Percentiles rank a stretch among this genome's conserved stretches.
These are phyloP conservation scores for Turnera subulata DNA, from an alignment of 345 rosid species.

Conservation along the genomic window DNA sequence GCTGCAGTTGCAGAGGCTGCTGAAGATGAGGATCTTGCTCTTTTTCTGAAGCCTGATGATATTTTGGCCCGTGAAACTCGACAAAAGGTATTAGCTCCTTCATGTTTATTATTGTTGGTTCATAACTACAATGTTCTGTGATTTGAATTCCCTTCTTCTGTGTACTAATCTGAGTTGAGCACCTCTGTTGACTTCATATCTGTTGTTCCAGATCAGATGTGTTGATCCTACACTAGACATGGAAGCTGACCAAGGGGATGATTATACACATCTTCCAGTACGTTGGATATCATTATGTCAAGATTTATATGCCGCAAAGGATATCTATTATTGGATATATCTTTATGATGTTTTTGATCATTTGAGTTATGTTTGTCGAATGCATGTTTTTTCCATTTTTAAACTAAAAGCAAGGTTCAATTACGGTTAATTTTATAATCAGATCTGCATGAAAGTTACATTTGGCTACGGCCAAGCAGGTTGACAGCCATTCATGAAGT, in stretches of 20 bases:
- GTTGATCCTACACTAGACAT: constrained; percentile 95
- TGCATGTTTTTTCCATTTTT: no score
- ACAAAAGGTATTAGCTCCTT: constrained; percentile 52
- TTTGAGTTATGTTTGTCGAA: neutral
- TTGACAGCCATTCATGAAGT: no score
- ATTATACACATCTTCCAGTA: constrained; percentile 90
- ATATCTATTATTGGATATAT: neutral
- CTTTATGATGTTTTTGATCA: neutral
- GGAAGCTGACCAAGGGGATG: constrained; percentile 96
- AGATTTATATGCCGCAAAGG: constrained; percentile 3
- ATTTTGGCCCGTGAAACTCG: constrained; percentile 77
- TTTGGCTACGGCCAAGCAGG: no score
- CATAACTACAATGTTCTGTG: neutral
- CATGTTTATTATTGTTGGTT: constrained; percentile 2
- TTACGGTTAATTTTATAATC: no score
- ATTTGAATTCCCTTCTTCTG: neutral
- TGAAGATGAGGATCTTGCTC: constrained; percentile 94
- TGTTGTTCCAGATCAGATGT: constrained; percentile 57
- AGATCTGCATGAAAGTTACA: no score
- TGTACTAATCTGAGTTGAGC: constrained; percentile 11
- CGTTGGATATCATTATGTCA: constrained; percentile 18
- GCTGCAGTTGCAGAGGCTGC: constrained; percentile 97
- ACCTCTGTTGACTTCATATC: neutral
- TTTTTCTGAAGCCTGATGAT: constrained; percentile 83
- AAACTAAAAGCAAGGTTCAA: no score